Evolutionary conservation across 371 early-diverging fungal genomes (phyloP).

Genomic region (Syncephalastrum racemosum): DNA sequence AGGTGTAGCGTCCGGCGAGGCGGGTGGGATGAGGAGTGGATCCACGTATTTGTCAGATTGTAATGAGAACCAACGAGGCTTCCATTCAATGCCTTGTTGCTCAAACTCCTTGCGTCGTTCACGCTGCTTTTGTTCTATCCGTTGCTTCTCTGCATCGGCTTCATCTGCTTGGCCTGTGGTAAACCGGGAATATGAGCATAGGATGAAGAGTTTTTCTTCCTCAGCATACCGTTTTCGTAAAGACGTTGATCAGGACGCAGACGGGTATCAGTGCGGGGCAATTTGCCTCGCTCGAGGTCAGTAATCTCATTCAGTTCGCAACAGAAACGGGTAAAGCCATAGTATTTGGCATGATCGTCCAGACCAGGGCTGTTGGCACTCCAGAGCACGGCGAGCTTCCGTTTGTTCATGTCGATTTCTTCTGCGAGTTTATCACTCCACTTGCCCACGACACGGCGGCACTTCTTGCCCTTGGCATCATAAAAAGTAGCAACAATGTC

Average conservation of each 20-base stretch:
- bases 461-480: conserved; percentile 48
- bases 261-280: conserved; percentile 89
- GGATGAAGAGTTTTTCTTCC: background rate
- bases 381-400: conserved; percentile 78
- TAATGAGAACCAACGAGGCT: conserved; percentile 75
- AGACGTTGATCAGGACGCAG: conserved; percentile 87
- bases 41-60: conserved; percentile 17
- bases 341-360: conserved; percentile 71
- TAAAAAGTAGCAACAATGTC: conserved; percentile 67
- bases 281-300: conserved; percentile 46
- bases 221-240: conserved; percentile 66
- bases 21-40: conserved; percentile 8
- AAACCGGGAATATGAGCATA: background rate
- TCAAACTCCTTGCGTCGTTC: conserved; percentile 72
- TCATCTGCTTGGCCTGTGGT: conserved; percentile 50
- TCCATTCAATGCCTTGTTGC: conserved; percentile 56
- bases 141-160: conserved; percentile 83
- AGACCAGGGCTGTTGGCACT: conserved; percentile 64
- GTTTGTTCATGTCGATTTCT: conserved; percentile 44
- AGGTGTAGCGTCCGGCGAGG: conserved; percentile 41
- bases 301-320: conserved; percentile 83
- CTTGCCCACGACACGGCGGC: conserved; percentile 51
- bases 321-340: conserved; percentile 86
- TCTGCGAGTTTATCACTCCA: conserved; percentile 62
- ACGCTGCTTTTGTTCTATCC: conserved; percentile 88